Conservation (phyloP, 139 green algal genomes). For the Pycnococcus provasolii region DNA sequence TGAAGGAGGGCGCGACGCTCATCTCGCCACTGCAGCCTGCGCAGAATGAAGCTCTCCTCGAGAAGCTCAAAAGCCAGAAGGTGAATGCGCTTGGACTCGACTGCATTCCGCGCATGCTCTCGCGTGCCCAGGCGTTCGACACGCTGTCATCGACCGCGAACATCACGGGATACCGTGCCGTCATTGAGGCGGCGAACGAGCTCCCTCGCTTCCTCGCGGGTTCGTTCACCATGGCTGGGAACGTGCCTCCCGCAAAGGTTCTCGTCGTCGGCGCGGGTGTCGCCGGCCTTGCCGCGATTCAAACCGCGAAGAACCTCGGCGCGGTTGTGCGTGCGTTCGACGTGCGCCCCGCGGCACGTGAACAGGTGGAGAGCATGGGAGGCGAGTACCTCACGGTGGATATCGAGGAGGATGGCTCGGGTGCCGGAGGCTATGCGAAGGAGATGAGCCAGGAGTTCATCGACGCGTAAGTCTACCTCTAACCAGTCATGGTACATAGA, state of each 20-base stretch:
- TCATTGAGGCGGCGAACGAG: constrained; percentile 26
- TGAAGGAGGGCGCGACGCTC: constrained; percentile 36
- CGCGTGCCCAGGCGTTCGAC: constrained; percentile 27
- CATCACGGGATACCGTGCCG: constrained; percentile 28
- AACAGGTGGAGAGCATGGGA: constrained; percentile 30
- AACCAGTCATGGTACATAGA: too few species aligned
- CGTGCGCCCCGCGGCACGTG: constrained; percentile 2
- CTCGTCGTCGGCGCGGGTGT: constrained; percentile 30
- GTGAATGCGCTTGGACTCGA: constrained; percentile 56
- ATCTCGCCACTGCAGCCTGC: constrained; percentile 67
- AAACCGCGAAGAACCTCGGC: constrained; percentile 25
- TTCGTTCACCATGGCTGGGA: constrained; percentile 25
- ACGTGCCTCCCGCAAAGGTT: constrained; percentile 28
- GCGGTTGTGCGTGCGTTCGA: constrained; percentile 26
- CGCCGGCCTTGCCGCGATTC: constrained; percentile 25
- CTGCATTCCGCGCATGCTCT: constrained; percentile 57
- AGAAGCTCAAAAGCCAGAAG: not conserved
- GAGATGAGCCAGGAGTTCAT: constrained; percentile 33
- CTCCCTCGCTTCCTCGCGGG: constrained; percentile 25
- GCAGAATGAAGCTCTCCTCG: constrained; percentile 49
- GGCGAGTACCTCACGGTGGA: constrained; percentile 28
- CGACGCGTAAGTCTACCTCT: not conserved
- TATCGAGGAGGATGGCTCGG: constrained; percentile 29
- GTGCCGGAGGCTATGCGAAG: constrained; percentile 33
- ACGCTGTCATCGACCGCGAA: constrained; percentile 26